Conservation (phyloP, 352 stramenopile species). For the Globisporangium recalcitrans region DNA sequence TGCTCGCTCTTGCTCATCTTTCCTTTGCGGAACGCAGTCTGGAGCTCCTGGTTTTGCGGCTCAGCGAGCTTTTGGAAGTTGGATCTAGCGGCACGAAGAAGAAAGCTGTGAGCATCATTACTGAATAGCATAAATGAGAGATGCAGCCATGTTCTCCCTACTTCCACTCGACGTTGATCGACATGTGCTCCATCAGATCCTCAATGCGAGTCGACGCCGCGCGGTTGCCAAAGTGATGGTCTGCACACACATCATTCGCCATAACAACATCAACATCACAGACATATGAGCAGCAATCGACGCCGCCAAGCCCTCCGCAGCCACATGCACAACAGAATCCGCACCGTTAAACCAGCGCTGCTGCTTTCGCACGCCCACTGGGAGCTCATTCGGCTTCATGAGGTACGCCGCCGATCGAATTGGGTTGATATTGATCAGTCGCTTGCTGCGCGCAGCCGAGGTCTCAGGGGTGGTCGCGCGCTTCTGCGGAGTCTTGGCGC, state of each 20-base stretch:
- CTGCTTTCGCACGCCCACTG: slow-evolving; percentile 62
- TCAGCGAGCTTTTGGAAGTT: slow-evolving; percentile 83
- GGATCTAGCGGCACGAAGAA: slow-evolving; percentile 19
- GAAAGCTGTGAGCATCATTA: not conserved
- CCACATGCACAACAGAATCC: not conserved
- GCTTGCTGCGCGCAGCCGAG: slow-evolving; percentile 55
- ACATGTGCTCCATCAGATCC: slow-evolving; percentile 86
- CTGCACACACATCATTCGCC: slow-evolving; percentile 18
- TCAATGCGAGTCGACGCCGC: slow-evolving; percentile 63
- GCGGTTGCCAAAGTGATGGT: slow-evolving; percentile 82
- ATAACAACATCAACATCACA: not conserved
- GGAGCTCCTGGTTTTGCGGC: slow-evolving; percentile 66
- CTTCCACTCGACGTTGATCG: slow-evolving; percentile 83
- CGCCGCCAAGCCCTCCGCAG: not conserved
- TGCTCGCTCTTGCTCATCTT: slow-evolving; percentile 30
- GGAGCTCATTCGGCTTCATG: slow-evolving; percentile 62
- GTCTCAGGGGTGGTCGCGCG: slow-evolving; percentile 37
- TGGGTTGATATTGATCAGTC: slow-evolving; percentile 76
- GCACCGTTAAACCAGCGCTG: slow-evolving; percentile 83
- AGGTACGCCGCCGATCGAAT: slow-evolving; percentile 63
- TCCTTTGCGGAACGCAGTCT: slow-evolving; percentile 69
- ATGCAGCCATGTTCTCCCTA: not conserved
- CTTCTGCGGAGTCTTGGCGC: slow-evolving; percentile 63
- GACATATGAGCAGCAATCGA: too few species aligned
- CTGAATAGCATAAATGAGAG: not conserved